phyloP scores from a whole-genome alignment of 306 rosid genomes.

The Cucurbita maxima region DNA sequence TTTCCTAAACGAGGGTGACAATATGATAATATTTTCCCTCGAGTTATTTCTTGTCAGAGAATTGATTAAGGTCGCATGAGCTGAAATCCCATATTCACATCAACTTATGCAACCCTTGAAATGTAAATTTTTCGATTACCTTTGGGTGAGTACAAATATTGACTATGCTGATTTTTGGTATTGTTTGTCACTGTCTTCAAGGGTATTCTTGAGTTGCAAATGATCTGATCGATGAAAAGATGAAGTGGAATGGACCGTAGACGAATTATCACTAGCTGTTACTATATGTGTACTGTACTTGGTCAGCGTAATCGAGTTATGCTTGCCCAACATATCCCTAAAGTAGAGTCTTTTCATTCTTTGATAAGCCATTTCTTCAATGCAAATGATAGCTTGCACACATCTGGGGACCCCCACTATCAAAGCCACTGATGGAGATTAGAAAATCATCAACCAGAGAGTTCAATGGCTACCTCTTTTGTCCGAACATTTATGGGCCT shows the following conservation, averaged over 20 bases:
- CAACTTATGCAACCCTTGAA: neutral
- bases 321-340: constrained; percentile 24
- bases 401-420: constrained; percentile 51
- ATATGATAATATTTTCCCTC: neutral
- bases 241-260: constrained; percentile 12
- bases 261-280: constrained; percentile 19
- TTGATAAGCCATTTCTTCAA: constrained; percentile 25
- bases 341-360: constrained; percentile 27
- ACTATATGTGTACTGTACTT: constrained; percentile 22
- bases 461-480: constrained; percentile 9
- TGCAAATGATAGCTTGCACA: constrained; percentile 37
- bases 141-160: neutral
- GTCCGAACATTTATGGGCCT: constrained; percentile 42
- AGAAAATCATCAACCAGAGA: constrained; percentile 26
- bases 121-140: neutral
- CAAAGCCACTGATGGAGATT: constrained; percentile 40
- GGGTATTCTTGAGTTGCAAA: neutral
- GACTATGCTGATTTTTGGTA: neutral
- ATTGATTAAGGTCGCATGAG: neutral
- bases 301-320: constrained; percentile 28
- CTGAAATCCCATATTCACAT: neutral
- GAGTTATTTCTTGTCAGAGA: neutral
- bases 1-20: neutral
- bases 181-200: constrained; percentile 4
- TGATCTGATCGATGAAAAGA: constrained; percentile 13